Conservation (phyloP, 805 yeast genomes). For the Ogataea parapolymorpha region DNA sequence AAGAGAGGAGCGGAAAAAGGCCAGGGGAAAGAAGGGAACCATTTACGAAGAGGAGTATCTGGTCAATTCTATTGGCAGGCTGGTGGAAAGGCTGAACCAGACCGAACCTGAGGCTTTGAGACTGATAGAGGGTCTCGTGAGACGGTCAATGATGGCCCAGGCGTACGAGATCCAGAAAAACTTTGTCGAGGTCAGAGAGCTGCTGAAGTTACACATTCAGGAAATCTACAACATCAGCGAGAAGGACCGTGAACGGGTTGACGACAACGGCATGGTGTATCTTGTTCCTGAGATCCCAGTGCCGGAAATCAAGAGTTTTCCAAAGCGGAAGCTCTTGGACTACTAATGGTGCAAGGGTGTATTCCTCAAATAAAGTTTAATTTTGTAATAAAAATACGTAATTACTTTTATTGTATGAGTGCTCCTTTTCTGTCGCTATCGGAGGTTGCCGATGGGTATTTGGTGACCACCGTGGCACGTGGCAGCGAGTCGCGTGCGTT, state of each 20-base stretch:
- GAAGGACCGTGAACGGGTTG: constrained; percentile 81
- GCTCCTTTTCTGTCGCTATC: constrained; percentile 26
- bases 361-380: too few relatives aligned
- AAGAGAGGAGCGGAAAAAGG: constrained; percentile 92
- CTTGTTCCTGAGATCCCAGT: constrained; percentile 70
- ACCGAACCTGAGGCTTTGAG: constrained; percentile 72
- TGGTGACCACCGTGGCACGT: constrained; percentile 18
- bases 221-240: constrained; percentile 84
- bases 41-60: constrained; percentile 96
- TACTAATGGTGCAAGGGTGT: constrained; percentile 30
- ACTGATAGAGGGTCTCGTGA: constrained; percentile 70
- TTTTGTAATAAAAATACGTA: background rate
- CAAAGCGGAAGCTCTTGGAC: constrained; percentile 54
- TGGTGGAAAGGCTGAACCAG: constrained; percentile 73
- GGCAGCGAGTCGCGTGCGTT: constrained; percentile 16
- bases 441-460: constrained; percentile 28
- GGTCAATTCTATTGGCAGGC: constrained; percentile 81
- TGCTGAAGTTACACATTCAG: constrained; percentile 55
- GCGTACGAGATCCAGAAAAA: constrained; percentile 76
- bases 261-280: constrained; percentile 84
- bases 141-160: constrained; percentile 71
- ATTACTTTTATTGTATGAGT: constrained; percentile 22
- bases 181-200: constrained; percentile 53
- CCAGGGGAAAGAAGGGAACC: constrained; percentile 97
- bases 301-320: constrained; percentile 65